phyloP scores from a whole-genome alignment of 331 rosid species.

The Pyracantha coccinea region DNA sequence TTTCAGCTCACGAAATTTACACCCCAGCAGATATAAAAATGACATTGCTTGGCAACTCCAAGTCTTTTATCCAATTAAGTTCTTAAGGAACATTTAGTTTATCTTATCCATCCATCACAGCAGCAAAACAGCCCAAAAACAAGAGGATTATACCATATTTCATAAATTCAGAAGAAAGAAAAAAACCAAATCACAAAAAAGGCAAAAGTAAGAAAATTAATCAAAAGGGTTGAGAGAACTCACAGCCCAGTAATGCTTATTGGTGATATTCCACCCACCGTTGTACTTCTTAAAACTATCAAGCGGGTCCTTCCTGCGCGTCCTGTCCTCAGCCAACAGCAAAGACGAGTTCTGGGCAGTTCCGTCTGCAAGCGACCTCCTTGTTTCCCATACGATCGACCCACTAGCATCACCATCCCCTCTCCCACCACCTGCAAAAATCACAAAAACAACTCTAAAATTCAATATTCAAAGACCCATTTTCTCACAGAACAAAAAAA shows the following conservation, averaged over 20 bases:
- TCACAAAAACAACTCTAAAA: not conserved
- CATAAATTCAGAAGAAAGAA: not conserved
- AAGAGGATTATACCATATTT: not conserved
- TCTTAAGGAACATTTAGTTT: not conserved
- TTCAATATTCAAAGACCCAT: not conserved
- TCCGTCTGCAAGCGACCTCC: constrained; percentile 42
- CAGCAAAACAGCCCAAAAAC: not conserved
- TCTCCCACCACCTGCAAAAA: not conserved
- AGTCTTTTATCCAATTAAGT: not conserved
- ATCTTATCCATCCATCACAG: not conserved
- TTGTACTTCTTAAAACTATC: constrained; percentile 37
- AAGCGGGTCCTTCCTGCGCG: constrained; percentile 48
- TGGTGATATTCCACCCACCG: constrained; percentile 87
- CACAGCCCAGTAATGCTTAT: constrained; percentile 51
- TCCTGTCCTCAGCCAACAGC: constrained; percentile 48
- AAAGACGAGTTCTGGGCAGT: constrained; percentile 33
- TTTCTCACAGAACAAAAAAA: not conserved
- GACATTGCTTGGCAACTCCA: not conserved
- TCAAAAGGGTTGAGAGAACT: constrained; percentile 8
- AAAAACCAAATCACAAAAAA: not conserved
- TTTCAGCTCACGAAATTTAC: not conserved
- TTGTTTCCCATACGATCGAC: constrained; percentile 24
- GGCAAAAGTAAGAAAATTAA: not conserved
- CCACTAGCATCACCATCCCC: not conserved
- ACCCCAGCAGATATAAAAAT: not conserved